phyloP scores from a whole-genome alignment of 1,139 yeast species.

The Candida labiduridarum region DNA sequence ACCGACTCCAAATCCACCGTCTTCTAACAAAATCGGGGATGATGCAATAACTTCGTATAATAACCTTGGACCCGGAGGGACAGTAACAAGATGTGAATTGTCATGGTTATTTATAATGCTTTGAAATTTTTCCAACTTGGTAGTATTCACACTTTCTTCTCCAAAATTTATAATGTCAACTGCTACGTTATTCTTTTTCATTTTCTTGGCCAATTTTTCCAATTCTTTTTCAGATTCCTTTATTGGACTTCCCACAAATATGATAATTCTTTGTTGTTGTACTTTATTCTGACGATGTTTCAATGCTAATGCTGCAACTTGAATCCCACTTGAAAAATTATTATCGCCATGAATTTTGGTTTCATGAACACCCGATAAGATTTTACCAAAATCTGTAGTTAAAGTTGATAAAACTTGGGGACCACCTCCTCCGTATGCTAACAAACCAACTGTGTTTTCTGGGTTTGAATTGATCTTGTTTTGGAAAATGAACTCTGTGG shows the following conservation, averaged over 20 bases:
- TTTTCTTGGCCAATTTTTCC: constrained; percentile 83
- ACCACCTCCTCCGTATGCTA: constrained; percentile 84
- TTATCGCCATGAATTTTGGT: constrained; percentile 70
- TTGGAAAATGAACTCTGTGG: constrained; percentile 88
- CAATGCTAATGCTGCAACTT: constrained; percentile 95
- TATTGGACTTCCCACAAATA: constrained; percentile 89
- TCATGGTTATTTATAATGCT: constrained; percentile 74
- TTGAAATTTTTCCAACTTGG: constrained; percentile 79
- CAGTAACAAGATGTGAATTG: constrained; percentile 81
- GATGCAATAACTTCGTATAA: constrained; percentile 73
- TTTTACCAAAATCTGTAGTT: constrained; percentile 85
- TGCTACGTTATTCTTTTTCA: constrained; percentile 92
- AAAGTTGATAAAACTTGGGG: constrained; percentile 87
- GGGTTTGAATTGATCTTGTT: constrained; percentile 88
- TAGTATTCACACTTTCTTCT: constrained; percentile 76
- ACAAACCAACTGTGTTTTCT: constrained; percentile 88
- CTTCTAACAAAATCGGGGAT: constrained; percentile 68
- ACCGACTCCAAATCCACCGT: constrained; percentile 36
- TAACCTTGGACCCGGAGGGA: constrained; percentile 85
- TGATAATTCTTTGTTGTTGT: constrained; percentile 87
- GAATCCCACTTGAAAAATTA: constrained; percentile 82
- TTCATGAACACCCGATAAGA: constrained; percentile 85
- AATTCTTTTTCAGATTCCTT: constrained; percentile 70
- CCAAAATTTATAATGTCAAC: constrained; percentile 92
- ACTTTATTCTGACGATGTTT: constrained; percentile 95